Base-by-base conservation (phyloP, 306 rosid species). In the Lathyrus oleraceus region DNA sequence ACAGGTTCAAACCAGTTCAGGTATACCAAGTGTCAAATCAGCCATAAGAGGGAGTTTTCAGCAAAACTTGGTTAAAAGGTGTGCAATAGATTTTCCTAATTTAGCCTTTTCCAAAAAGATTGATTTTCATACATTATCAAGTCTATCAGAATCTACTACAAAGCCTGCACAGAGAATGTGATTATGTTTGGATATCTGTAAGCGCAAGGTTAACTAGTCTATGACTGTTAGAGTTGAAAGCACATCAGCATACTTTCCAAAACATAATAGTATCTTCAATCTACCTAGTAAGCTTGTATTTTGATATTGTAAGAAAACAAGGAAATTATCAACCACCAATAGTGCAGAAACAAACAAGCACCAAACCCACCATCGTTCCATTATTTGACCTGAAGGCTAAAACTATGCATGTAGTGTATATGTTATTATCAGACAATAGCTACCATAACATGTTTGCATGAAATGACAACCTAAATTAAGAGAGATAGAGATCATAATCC, bases 41-140 rank as follows among this genome's bases (percentile, higher is more conserved):
- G 25, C 20, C 65, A 10, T 42, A 68, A 62, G 58, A 64, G 38
- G 19, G 54, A 63, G 58, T 45, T 62, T 62, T 57, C 36, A 10
- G 14, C 52, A 39, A 48, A 14, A 38, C 58, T 45, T 20, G 15
- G 62, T 49, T 11, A 57, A 65, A 56, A 66, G 35, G 44, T 65
- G 56, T 23, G 44, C 47, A 40, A 44, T 39, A 39, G 4, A 21
- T 35, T 35, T 32, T 73, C 44, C 43, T 51, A 51, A 27, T 51
- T 53, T 23, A 40, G 72, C 57, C 42, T 64, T 42, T 43, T 20
- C 79, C 79, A 56, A 66, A 66, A 36, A 57, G 36, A 54, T 53
- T 25, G 20, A 65, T 19, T 42, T 74, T 57, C 47, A 19, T 28
- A 32, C 19, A 57, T 54, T 53, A 53, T 65, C 40, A 42, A 61